Conservation (phyloP, 2,329 filamentous ascomycete species). For the Exophiala phaeomuriformis region DNA sequence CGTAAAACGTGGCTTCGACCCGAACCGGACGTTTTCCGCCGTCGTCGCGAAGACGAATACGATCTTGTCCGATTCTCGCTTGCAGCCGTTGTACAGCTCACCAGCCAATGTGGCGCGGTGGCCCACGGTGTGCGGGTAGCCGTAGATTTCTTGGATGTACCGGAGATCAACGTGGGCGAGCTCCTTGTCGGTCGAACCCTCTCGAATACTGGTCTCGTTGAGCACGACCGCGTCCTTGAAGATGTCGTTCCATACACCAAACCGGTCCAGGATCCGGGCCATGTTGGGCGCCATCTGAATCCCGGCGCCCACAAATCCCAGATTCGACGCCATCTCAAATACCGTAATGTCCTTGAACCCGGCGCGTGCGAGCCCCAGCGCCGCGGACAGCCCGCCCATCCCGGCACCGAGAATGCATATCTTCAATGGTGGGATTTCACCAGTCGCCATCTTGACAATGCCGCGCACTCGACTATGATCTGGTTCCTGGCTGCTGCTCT, state of each 20-base stretch:
- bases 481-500: too few relatives aligned
- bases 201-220: constrained; percentile 63
- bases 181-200: constrained; percentile 62
- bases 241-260: constrained; percentile 67
- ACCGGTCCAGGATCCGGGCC: constrained; percentile 63
- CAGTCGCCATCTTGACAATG: too few relatives aligned
- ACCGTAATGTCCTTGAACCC: constrained; percentile 68
- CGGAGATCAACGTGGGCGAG: constrained; percentile 63
- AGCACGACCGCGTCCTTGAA: constrained; percentile 64
- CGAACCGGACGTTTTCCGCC: constrained; percentile 52
- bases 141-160: constrained; percentile 61
- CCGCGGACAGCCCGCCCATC: constrained; percentile 69
- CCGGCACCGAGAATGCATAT: constrained; percentile 43
- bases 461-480: too few relatives aligned
- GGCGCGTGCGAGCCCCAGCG: constrained; percentile 65
- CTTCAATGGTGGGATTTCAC: constrained; percentile 28
- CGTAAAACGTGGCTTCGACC: constrained; percentile 53
- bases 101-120: constrained; percentile 66
- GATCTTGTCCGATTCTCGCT: constrained; percentile 51
- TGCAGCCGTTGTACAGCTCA: constrained; percentile 63
- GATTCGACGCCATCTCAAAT: constrained; percentile 63
- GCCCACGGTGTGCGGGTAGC: constrained; percentile 71
- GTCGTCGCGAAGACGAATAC: constrained; percentile 60
- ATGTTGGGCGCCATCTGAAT: constrained; percentile 82
- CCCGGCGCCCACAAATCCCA: constrained; percentile 77